Conservation (phyloP, 2,329 filamentous ascomycete genomes). For the Talaromyces rugulosus region DNA sequence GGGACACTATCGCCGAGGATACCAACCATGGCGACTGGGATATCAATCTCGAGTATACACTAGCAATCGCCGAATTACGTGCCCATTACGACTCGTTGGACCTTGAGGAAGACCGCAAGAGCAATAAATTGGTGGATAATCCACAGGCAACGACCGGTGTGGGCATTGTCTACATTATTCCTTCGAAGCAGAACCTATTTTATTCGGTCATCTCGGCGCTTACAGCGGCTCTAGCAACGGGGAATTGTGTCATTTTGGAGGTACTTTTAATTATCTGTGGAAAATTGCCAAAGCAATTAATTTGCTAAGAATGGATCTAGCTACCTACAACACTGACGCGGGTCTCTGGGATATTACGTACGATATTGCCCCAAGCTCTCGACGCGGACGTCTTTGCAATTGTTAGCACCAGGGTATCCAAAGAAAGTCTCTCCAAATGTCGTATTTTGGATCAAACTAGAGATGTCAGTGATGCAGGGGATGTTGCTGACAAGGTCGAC, state of each 20-base stretch:
- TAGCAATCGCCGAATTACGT: background rate
- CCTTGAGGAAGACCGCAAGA: background rate
- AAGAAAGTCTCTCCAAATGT: background rate
- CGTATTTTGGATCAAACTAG: background rate
- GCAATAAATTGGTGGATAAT: background rate
- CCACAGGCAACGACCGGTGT: slow-evolving; percentile 7
- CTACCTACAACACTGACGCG: background rate
- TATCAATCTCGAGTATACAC: background rate
- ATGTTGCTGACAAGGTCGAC: background rate
- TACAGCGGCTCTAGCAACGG: slow-evolving; percentile 46
- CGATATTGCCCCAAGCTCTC: background rate
- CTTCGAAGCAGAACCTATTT: slow-evolving; percentile 46
- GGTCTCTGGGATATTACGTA: background rate
- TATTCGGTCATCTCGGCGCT: slow-evolving; percentile 44
- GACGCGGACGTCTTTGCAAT: background rate
- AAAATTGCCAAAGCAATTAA: background rate
- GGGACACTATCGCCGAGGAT: background rate
- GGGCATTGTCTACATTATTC: slow-evolving; percentile 44
- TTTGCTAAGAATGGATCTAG: background rate
- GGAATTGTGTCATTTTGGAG: slow-evolving; percentile 50
- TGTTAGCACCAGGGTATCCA: background rate
- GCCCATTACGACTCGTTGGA: background rate
- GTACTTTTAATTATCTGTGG: slow-evolving; percentile 22
- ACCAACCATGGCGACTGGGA: background rate
- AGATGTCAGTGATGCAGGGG: background rate